These are phyloP conservation scores for Glycine soja DNA, from an alignment of 306 rosid genomes.

Conservation along the genomic window DNA sequence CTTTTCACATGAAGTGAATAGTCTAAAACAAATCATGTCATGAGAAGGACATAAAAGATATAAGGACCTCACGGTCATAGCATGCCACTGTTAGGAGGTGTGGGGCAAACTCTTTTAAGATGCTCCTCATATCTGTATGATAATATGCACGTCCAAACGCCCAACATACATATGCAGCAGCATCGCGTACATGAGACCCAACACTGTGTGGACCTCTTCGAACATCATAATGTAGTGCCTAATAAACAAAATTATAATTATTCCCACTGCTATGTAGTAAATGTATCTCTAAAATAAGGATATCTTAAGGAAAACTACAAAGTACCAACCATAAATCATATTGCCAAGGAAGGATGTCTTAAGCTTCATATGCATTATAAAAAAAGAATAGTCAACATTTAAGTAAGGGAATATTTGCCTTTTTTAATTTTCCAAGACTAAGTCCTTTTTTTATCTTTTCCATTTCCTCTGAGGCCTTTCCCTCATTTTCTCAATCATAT, in stretches of 20 bases:
- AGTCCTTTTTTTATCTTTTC: conserved; percentile 25
- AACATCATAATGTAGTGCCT: conserved; percentile 97
- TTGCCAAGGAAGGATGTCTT: conserved; percentile 13
- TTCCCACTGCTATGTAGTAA: conserved; percentile 34
- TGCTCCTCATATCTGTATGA: conserved; percentile 79
- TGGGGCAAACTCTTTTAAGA: conserved; percentile 86
- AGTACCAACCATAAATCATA: conserved; percentile 12
- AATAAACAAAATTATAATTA: conserved; percentile 47
- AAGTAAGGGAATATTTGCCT: not conserved
- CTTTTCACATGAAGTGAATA: conserved; percentile 27
- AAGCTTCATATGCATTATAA: conserved; percentile 39
- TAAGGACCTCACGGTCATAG: conserved; percentile 93
- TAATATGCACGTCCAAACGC: conserved; percentile 97
- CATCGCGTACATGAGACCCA: conserved; percentile 98
- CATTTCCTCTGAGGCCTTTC: not conserved
- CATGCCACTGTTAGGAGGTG: conserved; percentile 93
- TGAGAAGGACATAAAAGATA: conserved; percentile 36
- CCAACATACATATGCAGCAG: conserved; percentile 99
- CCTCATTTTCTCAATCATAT: conserved; percentile 1
- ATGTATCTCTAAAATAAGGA: conserved; percentile 39
- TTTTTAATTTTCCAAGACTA: conserved; percentile 6
- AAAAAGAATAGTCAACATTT: not conserved
- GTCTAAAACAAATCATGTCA: conserved; percentile 40
- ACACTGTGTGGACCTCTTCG: conserved; percentile 99
- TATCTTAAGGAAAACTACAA: not conserved